phyloP scores from a whole-genome alignment of 345 rosid species.

The Brassica juncea region DNA sequence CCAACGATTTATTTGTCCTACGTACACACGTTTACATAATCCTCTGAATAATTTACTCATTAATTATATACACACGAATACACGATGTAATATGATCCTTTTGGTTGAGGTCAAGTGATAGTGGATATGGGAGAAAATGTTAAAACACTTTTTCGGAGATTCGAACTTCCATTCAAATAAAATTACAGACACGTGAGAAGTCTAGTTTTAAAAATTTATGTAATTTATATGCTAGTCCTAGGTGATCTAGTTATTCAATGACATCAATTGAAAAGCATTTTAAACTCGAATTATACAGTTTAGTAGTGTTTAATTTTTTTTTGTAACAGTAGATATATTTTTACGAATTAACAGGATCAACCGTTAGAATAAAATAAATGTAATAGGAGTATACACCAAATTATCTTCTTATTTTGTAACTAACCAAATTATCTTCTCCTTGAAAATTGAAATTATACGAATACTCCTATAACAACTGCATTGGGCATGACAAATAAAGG shows the following conservation, averaged over 20 bases:
- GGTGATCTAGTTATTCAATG: background rate
- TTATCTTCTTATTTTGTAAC: conserved; percentile 3
- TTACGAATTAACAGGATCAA: no score
- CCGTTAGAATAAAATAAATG: background rate
- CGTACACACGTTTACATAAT: conserved; percentile 14
- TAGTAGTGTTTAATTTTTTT: no score
- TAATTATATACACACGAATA: background rate
- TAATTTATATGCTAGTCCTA: no score
- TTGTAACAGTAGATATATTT: no score
- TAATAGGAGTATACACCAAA: background rate
- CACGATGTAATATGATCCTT: background rate
- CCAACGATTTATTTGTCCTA: conserved; percentile 37
- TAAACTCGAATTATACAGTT: no score
- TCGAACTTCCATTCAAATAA: background rate
- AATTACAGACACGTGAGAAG: background rate
- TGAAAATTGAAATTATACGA: conserved; percentile 31
- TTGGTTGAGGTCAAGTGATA: background rate
- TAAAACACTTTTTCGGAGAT: background rate
- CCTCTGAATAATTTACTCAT: background rate
- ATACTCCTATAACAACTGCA: conserved; percentile 25
- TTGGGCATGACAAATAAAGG: conserved; percentile 39
- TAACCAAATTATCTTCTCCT: conserved; percentile 25
- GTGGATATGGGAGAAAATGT: background rate
- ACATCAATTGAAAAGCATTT: no score
- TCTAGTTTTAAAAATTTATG: no score